Conservation (phyloP, 2,329 filamentous ascomycete genomes). For the Parasarocladium wereldwijsianum region DNA sequence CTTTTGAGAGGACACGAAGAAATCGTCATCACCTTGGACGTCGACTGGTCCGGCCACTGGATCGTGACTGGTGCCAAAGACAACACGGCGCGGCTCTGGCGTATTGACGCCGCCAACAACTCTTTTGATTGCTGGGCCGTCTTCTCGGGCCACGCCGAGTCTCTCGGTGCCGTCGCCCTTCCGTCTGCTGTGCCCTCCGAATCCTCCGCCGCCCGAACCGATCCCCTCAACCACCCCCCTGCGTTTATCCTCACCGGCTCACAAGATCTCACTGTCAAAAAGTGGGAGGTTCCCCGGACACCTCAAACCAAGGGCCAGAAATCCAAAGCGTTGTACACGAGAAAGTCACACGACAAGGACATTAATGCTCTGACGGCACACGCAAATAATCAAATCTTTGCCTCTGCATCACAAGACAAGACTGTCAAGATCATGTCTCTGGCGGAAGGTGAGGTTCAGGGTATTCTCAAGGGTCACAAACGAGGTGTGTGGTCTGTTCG, state of each 20-base stretch:
- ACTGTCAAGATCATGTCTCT: slow-evolving; percentile 95
- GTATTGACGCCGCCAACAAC: slow-evolving; percentile 59
- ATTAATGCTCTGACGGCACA: slow-evolving; percentile 90
- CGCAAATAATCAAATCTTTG: slow-evolving; percentile 63
- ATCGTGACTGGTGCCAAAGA: slow-evolving; percentile 93
- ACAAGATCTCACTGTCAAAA: slow-evolving; percentile 89
- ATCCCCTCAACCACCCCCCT: slow-evolving; percentile 68
- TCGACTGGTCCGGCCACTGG: slow-evolving; percentile 96
- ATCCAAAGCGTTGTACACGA: slow-evolving; percentile 62
- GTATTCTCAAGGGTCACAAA: slow-evolving; percentile 82
- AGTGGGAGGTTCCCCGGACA: slow-evolving; percentile 65
- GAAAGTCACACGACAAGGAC: slow-evolving; percentile 96
- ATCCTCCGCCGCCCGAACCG: slow-evolving; percentile 53
- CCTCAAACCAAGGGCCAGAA: slow-evolving; percentile 27
- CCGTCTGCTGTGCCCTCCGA: slow-evolving; percentile 54
- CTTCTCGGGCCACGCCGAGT: slow-evolving; percentile 88
- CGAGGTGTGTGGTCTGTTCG: slow-evolving; percentile 92
- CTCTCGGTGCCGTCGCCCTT: slow-evolving; percentile 75
- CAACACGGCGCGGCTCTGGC: slow-evolving; percentile 85
- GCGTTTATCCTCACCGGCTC: slow-evolving; percentile 81
- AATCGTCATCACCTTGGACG: slow-evolving; percentile 86
- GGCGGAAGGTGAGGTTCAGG: slow-evolving; percentile 78
- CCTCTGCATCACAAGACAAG: slow-evolving; percentile 90
- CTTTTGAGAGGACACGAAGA: slow-evolving; percentile 83
- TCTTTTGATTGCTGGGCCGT: slow-evolving; percentile 68